Evolutionary conservation across 2,329 filamentous ascomycete species (phyloP), one percentile per base, ranked within the genome.

Genomic region (Alternaria viburni): DNA sequence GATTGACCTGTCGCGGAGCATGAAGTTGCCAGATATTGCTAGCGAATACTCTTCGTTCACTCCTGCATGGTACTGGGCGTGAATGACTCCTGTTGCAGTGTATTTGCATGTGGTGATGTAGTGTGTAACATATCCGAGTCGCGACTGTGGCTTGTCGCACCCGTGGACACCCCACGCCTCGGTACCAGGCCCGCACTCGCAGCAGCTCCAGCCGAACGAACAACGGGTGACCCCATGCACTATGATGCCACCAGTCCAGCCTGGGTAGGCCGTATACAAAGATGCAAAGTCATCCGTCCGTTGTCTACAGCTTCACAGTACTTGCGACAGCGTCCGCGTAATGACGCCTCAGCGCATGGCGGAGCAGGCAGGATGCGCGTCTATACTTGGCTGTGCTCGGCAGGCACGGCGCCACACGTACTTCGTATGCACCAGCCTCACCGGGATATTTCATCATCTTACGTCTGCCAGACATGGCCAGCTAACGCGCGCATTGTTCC

Each of bases 401-500:
- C 68, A 71, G 68, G 58, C 41, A 60, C 67, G 67, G 67, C 70
- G 70, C 71, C 71, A 74, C 68, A 74, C 67, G 67, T 63, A 64
- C 49, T 71, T 71, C 66, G 63, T 60, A 63, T 64, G 73, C 73
- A 73, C 70, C 71, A 75, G 74, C 75, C 71, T 73, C 74, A 69
- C 59, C 56, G 63, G 55, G 61, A 61, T 66, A 67, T 65, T 69
- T 69, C 67, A 69, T 64, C 59, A 69, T 63, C 65, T 64, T 61
- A 69, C 65, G 57, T 51, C 54, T 55, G 45, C 63, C 62, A 46
- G 57, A 62, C 52, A 65, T 59, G 64, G 52, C 46, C 46, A 57
- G 57, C 49, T 61, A 57, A 62, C 58, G 54, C 56, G 50, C 59
- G 59, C 64, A 46, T 54, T 64, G 32, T 47, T 56, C 52, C 44